Percentiles rank a stretch among this genome's conserved stretches.
Evolutionary conservation across 2,329 filamentous ascomycete genomes (phyloP).

Genomic region (Xylogone sp.): DNA sequence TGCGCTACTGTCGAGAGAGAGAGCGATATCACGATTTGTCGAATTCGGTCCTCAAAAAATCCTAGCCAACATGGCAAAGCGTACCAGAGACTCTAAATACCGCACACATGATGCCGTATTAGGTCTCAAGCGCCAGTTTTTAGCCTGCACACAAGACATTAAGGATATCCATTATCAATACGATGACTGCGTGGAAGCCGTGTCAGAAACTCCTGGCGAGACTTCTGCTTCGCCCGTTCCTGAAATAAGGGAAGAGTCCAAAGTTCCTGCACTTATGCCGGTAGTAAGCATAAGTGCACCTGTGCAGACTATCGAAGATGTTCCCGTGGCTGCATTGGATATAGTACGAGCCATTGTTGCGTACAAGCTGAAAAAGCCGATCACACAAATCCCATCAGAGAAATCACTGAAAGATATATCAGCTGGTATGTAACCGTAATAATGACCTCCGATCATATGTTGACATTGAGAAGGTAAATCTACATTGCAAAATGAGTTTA

Average conservation of each 20-base stretch:
- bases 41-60: constrained; percentile 1
- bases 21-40: background rate
- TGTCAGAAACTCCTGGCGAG: too few species aligned
- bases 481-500: constrained; percentile 7
- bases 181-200: too few species aligned
- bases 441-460: background rate
- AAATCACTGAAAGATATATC: constrained; percentile 4
- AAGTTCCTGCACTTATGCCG: too few species aligned
- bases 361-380: constrained; percentile 4
- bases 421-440: background rate
- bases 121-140: too few species aligned
- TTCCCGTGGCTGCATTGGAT: constrained; percentile 1
- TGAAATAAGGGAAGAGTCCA: too few species aligned
- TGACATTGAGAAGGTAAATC: constrained; percentile 3
- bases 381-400: background rate
- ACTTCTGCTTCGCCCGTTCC: too few species aligned
- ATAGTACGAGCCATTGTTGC: constrained; percentile 6
- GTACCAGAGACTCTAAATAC: background rate
- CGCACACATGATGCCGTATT: background rate
- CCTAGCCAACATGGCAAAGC: background rate
- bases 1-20: background rate
- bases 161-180: too few species aligned
- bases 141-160: too few species aligned
- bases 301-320: too few species aligned
- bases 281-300: too few species aligned